These are phyloP conservation scores for Aspergillus hancockii DNA, from an alignment of 495 filamentous ascomycete genomes.

Conservation along the genomic window DNA sequence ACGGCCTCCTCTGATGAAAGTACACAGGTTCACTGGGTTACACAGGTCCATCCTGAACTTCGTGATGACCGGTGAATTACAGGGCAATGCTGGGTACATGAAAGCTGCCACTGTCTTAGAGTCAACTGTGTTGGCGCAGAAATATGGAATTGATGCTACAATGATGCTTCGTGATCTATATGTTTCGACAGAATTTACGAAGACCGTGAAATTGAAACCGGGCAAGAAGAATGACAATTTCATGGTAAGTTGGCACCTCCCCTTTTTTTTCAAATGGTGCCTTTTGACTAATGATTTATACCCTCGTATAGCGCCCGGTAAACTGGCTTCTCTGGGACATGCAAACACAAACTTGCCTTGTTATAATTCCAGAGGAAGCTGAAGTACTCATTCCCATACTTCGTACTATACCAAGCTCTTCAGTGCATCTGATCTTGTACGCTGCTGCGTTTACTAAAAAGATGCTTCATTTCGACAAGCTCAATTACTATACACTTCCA, in stretches of 20 bases:
- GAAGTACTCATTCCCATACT: conserved; percentile 46
- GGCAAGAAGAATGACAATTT: conserved; percentile 35
- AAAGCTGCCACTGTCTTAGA: conserved; percentile 35
- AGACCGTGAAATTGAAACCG: conserved; percentile 30
- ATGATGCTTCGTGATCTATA: conserved; percentile 28
- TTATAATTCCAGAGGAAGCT: conserved; percentile 59
- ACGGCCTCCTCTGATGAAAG: conserved; percentile 36
- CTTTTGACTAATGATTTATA: conserved; percentile 2
- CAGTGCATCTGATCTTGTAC: conserved; percentile 11
- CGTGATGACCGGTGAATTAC: conserved; percentile 36
- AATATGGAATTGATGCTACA: conserved; percentile 28
- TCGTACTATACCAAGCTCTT: conserved; percentile 10
- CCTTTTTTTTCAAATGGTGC: neutral
- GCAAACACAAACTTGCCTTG: conserved; percentile 37
- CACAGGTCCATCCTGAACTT: conserved; percentile 39
- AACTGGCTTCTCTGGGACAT: conserved; percentile 52
- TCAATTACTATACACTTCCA: conserved; percentile 9
- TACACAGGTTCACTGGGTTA: conserved; percentile 34
- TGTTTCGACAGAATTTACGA: conserved; percentile 42
- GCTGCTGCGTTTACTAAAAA: conserved; percentile 7
- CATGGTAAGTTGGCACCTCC: conserved; percentile 26
- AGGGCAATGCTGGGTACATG: conserved; percentile 15
- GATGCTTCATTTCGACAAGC: conserved; percentile 12
- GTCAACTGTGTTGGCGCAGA: conserved; percentile 33
- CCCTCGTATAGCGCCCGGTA: conserved; percentile 39